Conservation (phyloP, 2,329 filamentous ascomycete genomes). For the Pseudogymnoascus sp. region DNA sequence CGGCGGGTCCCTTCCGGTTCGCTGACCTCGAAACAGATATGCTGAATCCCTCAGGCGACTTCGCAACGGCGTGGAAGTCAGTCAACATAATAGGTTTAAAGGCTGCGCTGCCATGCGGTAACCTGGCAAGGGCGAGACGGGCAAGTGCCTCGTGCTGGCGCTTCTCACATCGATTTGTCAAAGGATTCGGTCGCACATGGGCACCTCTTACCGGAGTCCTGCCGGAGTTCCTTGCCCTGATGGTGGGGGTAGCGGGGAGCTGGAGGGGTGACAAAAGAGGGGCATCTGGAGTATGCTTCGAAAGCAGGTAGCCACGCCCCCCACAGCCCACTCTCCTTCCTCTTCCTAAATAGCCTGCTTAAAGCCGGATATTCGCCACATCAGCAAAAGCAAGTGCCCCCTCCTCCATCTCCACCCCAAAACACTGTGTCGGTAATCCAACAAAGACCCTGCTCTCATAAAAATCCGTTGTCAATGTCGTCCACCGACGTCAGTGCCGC, state of each 20-base stretch:
- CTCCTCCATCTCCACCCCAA: not conserved
- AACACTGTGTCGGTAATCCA: constrained; percentile 4
- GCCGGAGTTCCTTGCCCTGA: too few relatives aligned
- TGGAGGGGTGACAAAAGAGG: not conserved
- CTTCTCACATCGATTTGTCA: not conserved
- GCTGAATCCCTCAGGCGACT: not conserved
- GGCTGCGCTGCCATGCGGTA: not conserved
- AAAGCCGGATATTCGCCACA: not conserved
- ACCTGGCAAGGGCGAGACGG: not conserved
- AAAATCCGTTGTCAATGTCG: not conserved
- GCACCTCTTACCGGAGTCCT: too few relatives aligned
- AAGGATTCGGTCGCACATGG: not conserved
- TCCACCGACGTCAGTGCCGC: not conserved
- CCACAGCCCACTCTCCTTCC: not conserved
- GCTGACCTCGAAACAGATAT: not conserved
- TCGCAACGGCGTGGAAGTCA: not conserved
- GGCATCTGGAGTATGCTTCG: not conserved
- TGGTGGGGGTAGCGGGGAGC: not conserved
- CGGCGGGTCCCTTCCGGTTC: constrained; percentile 1
- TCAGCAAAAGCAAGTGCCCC: not conserved
- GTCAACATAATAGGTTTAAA: not conserved
- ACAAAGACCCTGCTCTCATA: not conserved
- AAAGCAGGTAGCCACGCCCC: not conserved
- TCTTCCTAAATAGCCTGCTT: not conserved
- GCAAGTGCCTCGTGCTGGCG: not conserved